Base-by-base conservation (phyloP, 1,139 yeast genomes). In the Nadsonia commutata region DNA sequence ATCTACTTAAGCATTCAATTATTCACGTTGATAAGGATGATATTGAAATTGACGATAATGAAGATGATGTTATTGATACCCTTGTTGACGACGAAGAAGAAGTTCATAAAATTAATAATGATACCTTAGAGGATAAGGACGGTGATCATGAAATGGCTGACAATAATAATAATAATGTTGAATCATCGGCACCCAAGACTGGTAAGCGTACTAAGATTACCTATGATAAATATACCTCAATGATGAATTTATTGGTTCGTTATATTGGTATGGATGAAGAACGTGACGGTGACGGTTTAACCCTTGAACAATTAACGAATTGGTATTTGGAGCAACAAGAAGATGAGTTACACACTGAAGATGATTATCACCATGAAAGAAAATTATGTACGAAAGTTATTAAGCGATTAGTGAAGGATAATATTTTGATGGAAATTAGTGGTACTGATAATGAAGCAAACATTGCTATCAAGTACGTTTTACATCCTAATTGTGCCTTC, bases 11-110 rank as follows among this genome's bases (percentile, higher is more conserved):
- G 56, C 95, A 85, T 63, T 83, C 95, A 39, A 88, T 90, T 49
- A 85, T 90, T 52, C 77, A 94, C 51, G 97, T 90, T 40, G 97
- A 90, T 58, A 82, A 82, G 64, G 98, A 90, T 53, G 98, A 90
- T 60, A 73, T 93, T 38, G 71, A 65, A 16, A 49, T 50, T 11
- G 54, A 49, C 3, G 52, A 42, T 13, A 47, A 45, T 22, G 50
- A 38, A 36, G 48, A 48, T 20, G 41, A 38, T 9, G 41, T 9
- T 3, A 4, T 20, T 36, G n/a, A 9, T 19, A 20, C 8, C 17
- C 20, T 20, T 13, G 44, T 42, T 18, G 44, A 42, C 18, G 44
- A 38, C 22, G 52, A 46, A 5, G 49, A 47, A 6, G 48, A 48
- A 7, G 41, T 40, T 20, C 39, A 47, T 13, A 47, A 45, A 40